phyloP scores from a whole-genome alignment of 371 early-diverging fungal species.

The Gilbertella persicaria region DNA sequence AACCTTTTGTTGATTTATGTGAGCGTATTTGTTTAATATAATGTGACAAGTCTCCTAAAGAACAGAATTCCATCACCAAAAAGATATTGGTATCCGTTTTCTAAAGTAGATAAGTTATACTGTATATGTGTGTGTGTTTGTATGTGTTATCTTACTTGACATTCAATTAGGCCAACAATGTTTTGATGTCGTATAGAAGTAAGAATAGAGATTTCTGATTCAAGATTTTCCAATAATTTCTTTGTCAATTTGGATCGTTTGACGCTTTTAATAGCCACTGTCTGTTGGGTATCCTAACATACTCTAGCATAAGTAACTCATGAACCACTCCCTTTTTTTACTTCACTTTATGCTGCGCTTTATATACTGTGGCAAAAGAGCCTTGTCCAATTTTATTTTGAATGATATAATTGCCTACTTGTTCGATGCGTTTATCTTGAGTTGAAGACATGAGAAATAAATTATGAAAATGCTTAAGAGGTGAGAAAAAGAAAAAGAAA shows the following conservation, averaged over 20 bases:
- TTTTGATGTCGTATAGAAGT: constrained; percentile 81
- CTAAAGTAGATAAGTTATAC: constrained; percentile 32
- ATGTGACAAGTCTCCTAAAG: constrained; percentile 87
- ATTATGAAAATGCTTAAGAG: background rate
- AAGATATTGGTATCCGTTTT: constrained; percentile 89
- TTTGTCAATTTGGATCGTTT: constrained; percentile 81
- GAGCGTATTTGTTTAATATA: constrained; percentile 77
- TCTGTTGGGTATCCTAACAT: constrained; percentile 53
- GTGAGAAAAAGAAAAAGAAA: background rate
- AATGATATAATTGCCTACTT: constrained; percentile 69
- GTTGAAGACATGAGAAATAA: background rate
- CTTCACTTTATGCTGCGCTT: constrained; percentile 68
- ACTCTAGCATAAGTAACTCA: constrained; percentile 1
- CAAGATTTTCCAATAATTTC: constrained; percentile 88
- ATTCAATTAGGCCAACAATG: constrained; percentile 85
- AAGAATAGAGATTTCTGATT: constrained; percentile 90
- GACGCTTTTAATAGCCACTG: constrained; percentile 92
- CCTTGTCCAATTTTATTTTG: constrained; percentile 86
- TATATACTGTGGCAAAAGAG: constrained; percentile 94
- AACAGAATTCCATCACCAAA: constrained; percentile 94
- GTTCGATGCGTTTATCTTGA: constrained; percentile 12
- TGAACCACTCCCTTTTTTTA: constrained; percentile 2
- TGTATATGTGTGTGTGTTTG: background rate
- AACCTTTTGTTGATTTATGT: constrained; percentile 37
- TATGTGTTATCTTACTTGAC: constrained; percentile 54